Evolutionary conservation across 192 early-diverging fungal genomes (phyloP).

Genomic region (Hyaloraphidium curvatum): DNA sequence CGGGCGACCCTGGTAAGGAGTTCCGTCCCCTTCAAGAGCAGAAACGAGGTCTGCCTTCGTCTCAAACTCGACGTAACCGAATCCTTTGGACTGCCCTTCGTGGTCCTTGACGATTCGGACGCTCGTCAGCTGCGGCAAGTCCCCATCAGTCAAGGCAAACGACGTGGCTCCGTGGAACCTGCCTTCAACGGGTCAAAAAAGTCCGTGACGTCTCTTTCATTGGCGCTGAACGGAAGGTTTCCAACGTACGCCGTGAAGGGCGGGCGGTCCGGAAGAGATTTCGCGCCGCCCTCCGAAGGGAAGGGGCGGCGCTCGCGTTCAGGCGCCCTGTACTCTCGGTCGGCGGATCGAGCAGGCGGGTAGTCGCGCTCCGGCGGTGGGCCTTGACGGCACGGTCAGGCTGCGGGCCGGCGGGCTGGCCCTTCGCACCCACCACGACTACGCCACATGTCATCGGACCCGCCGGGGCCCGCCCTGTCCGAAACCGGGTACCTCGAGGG

Average conservation of each 20-base stretch:
- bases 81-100: conserved; percentile 72
- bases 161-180: not conserved
- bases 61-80: conserved; percentile 90
- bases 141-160: not conserved
- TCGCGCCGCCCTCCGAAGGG: conserved; percentile 11
- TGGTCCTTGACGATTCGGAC: conserved; percentile 69
- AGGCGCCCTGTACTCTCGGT: conserved; percentile 11
- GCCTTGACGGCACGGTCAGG: not conserved
- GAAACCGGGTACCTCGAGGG: no score
- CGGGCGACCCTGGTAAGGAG: conserved; percentile 38
- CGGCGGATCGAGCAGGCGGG: not conserved
- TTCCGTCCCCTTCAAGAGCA: conserved; percentile 27
- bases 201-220: conserved; percentile 49
- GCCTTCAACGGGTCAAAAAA: conserved; percentile 59
- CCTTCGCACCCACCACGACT: conserved; percentile 4
- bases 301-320: conserved; percentile 20
- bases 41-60: conserved; percentile 21
- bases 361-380: no score
- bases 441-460: conserved; percentile 12
- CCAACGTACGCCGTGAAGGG: conserved; percentile 83
- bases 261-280: conserved; percentile 51
- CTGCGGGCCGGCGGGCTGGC: conserved; percentile 9
- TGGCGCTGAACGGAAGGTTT: conserved; percentile 71
- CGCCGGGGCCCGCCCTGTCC: no score
- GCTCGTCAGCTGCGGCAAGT: conserved; percentile 33